phyloP scores from a whole-genome alignment of 2,329 filamentous ascomycete species.

The Exophiala bonariae region DNA sequence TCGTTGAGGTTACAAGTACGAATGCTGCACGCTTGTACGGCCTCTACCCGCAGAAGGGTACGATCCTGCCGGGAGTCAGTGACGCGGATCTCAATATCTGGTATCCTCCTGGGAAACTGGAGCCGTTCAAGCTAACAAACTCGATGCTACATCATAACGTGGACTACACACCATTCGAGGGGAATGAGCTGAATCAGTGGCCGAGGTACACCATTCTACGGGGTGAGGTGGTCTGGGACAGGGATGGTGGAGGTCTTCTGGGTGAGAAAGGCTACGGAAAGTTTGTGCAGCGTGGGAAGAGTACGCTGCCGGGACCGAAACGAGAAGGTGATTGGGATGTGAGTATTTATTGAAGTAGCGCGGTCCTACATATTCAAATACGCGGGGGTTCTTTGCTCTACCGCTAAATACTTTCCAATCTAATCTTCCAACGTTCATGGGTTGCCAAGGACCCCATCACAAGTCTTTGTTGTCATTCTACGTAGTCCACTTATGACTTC shows the following conservation, averaged over 20 bases:
- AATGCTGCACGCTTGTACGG: constrained; percentile 61
- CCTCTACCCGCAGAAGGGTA: constrained; percentile 53
- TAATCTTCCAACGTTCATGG: neutral
- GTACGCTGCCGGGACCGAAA: constrained; percentile 35
- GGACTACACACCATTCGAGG: constrained; percentile 65
- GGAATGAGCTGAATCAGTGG: constrained; percentile 58
- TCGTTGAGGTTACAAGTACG: constrained; percentile 56
- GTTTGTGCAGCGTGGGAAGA: constrained; percentile 48
- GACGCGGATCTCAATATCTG: constrained; percentile 62
- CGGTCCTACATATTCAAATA: neutral
- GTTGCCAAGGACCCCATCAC: no score
- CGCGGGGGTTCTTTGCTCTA: neutral
- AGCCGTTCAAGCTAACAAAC: constrained; percentile 51
- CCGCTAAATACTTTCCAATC: neutral
- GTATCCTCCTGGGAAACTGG: constrained; percentile 49
- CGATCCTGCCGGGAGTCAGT: constrained; percentile 48
- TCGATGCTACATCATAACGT: constrained; percentile 60
- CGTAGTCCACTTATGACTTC: neutral
- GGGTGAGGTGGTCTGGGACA: constrained; percentile 54
- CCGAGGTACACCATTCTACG: constrained; percentile 61
- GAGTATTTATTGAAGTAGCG: constrained; percentile 13
- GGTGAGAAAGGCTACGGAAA: constrained; percentile 50
- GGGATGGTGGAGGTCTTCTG: constrained; percentile 53
- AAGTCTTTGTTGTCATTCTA: no score
- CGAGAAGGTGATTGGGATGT: constrained; percentile 32